Percentiles rank a stretch among this genome's conserved stretches.
Conservation (phyloP, 371 early-diverging fungal genomes). For the Rhizopus stolonifer region DNA sequence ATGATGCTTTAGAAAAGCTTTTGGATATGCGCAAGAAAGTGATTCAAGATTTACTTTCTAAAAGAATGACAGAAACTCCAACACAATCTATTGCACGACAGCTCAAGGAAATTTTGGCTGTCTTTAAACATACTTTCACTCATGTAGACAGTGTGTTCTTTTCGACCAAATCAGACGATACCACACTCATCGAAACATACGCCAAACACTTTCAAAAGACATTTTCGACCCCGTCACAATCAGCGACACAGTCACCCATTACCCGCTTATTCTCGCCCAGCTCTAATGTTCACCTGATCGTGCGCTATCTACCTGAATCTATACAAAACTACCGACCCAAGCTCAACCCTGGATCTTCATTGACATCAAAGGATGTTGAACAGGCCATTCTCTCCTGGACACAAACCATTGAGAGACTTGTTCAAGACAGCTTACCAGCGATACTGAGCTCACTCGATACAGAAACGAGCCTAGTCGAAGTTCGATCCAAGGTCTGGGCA, state of each 20-base stretch:
- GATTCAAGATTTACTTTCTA: slow-evolving; percentile 34
- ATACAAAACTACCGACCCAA: slow-evolving; percentile 52
- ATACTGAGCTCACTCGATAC: slow-evolving; percentile 38
- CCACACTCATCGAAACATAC: slow-evolving; percentile 23
- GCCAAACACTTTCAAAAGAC: slow-evolving; percentile 24
- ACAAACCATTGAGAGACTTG: no score
- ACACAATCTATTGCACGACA: slow-evolving; percentile 29
- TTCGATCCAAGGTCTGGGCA: no score
- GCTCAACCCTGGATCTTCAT: slow-evolving; percentile 25
- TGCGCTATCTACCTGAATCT: slow-evolving; percentile 55
- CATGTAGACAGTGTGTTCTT: slow-evolving; percentile 41
- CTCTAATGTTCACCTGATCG: slow-evolving; percentile 57
- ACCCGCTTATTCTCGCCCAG: slow-evolving; percentile 58
- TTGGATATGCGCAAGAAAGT: slow-evolving; percentile 41
- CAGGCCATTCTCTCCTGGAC: no score
- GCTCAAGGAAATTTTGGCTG: slow-evolving; percentile 33
- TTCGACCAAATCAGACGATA: slow-evolving; percentile 13
- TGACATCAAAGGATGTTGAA: slow-evolving; percentile 26
- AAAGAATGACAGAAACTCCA: slow-evolving; percentile 9
- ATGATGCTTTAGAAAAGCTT: slow-evolving; percentile 39
- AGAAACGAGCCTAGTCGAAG: slow-evolving; percentile 21
- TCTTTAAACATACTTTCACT: slow-evolving; percentile 43
- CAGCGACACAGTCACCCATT: slow-evolving; percentile 36
- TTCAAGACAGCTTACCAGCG: slow-evolving; percentile 24
- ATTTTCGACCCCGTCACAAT: slow-evolving; percentile 30